Evolutionary conservation across 2,329 filamentous ascomycete species (phyloP), one percentile per base, ranked within the genome.

Genomic region (Xenosphaeropsis pyriputrescens): DNA sequence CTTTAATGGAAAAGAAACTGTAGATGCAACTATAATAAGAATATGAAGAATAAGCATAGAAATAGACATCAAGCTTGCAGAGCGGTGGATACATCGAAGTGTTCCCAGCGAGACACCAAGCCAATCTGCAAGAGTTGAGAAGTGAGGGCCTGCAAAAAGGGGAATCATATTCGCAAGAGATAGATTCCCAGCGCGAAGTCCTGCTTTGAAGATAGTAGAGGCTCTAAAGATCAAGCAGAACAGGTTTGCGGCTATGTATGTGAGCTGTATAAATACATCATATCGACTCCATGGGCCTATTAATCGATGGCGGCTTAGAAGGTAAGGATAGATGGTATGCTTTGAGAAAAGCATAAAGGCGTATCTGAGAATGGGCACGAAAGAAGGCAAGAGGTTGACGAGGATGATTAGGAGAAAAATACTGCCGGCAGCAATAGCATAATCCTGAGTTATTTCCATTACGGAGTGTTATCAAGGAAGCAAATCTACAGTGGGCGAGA

Each of bases 131-230:
- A 44, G 29, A 36, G 42, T 43, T 38, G 35, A 41, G n/a, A 48
- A 40, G 32, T 47, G 40, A n/a, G 35, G 43, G 14, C 43, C 43
- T 9, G 32, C 18, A 32, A 48, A 42, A 6, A 47, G 32, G 2
- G 46, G 43, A 16, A 38, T 35, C 31, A 47, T 22, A 30, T 48
- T 47, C 18, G 43, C 40, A n/a, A 47, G 13, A 6, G 45, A 47
- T 11, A 48, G 38, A 3, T 2, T 47, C 17, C 18, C 43, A 12
- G 43, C 43, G 29, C 39, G 41, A 6, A 40, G 39, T 1, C 31
- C 36, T 22, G 36, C 29, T 14, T 38, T 17, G n/a, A 26, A 33
- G 16, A 38, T 38, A 5, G 36, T 34, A 8, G 29, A 26, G 33
- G 34, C 18, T 16, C 22, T 14, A 29, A 38, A 38, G 29, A 6